Base-by-base conservation (phyloP, 345 rosid species). In the Sonneratia alba region DNA sequence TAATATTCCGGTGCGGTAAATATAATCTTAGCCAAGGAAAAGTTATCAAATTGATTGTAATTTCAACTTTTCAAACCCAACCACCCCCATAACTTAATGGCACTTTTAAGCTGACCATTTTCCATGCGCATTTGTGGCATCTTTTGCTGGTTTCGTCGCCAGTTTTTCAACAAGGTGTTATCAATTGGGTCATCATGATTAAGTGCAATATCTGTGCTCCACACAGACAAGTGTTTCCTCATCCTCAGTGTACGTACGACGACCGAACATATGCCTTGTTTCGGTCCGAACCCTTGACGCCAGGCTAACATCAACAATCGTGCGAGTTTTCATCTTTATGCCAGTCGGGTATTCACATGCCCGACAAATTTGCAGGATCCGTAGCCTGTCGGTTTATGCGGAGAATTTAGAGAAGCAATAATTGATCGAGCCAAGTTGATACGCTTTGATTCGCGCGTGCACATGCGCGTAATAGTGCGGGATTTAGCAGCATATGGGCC, bases 1-100 rank as follows among this genome's bases (percentile, higher is more conserved):
- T 27, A 27, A 1, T 27, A 27, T 27, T 27, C 32, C 32, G 32
- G 1, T 27, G 32, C 32, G 1, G 32, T 27, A 27, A 27, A 27
- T 27, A 27, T 27, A 27, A 27, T 27, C 0, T 27, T 27, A 8
- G 21, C 18, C 65, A 61, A 42, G 36, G n/a, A 27, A n/a, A 40
- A 16, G 27, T 43, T 19, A 15, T 2, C 57, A 15, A 18, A 16
- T 18, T 51, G 57, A 3, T 53, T 53, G 22, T 53, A 53, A 53
- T 53, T 53, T 12, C 15, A 57, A 43, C 5, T 61, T 42, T 71
- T 71, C 73, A 71, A 71, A 64, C 73, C 73, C 73, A 71, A 59
- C 73, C 73, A 71, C 73, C 73, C 43, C 36, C 40, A 43, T 27
- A 61, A 38, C 11, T 21, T 19, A 43, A 22, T 63, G 51, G 36